Evolutionary conservation across 169 alveolate genomes (phyloP), one percentile per base, ranked within the genome.

Genomic region (Babesia bovis): DNA sequence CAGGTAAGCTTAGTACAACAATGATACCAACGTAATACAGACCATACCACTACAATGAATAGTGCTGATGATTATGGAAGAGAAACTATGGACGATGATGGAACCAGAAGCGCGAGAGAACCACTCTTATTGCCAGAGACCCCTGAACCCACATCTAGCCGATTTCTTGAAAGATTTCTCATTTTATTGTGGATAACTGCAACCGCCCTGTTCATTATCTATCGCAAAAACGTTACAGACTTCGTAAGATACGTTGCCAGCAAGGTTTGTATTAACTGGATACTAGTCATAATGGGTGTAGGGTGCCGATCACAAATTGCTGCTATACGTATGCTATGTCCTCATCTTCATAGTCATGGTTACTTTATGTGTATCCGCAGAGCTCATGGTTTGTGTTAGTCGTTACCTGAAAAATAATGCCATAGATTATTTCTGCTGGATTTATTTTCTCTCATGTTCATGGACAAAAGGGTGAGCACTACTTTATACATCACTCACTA

Each of bases 391-490:
- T 5, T 5, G 82, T 70, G 33, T 15, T 26, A 21, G 9, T 36
- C 49, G 10, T 50, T 2, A 17, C 9, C 15, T 23, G 19, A 13
- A 19, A 5, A 23, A 28, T 6, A 26, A 9, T 7, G 6, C 42
- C 28, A 25, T 55, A 70, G 82, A 10, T 59, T 50, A 49, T 78
- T 21, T 32, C 87, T n/a, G 75, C 85, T 38, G 87, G 87, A 0
- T 78, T 78, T 68, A 40, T 78, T 21, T 78, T 57, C 69, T 35
- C 87, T 6, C 82, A 70, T 45, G 40, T 78, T 6, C 77, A 78
- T 49, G 87, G 87, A 19, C 63, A 76, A 17, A 13, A 32, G 4
- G 17, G 75, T 57, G 35, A 36, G 82, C 44, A 4, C 9, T 3
- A 0, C 30, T 26, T 6, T 21, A 35, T 17, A 30, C 0, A 36